Evolutionary conservation across 257 asterid species (phyloP).

Genomic region (Apocynum venetum): DNA sequence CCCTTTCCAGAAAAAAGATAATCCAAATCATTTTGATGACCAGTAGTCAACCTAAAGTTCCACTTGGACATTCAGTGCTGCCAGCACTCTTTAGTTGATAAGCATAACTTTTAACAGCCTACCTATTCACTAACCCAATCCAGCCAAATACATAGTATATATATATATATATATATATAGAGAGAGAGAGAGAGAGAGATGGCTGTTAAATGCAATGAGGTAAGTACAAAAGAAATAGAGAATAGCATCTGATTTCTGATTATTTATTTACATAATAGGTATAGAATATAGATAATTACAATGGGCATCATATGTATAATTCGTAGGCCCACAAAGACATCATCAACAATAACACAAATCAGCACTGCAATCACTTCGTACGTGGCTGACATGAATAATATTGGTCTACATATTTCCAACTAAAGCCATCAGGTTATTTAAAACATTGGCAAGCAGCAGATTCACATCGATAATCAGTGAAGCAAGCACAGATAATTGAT

Average conservation of each 20-base stretch:
- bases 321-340: neutral
- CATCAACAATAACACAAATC: neutral
- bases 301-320: neutral
- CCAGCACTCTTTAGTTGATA: neutral
- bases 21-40: neutral
- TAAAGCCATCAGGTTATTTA: neutral
- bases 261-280: neutral
- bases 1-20: neutral
- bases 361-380: neutral
- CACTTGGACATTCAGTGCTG: neutral
- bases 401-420: neutral
- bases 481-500: neutral
- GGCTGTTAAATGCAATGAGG: neutral
- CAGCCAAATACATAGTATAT: neutral
- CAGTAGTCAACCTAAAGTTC: neutral
- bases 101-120: neutral
- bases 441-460: neutral
- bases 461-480: neutral
- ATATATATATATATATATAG: no score
- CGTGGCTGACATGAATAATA: neutral
- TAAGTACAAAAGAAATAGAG: neutral
- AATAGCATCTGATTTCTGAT: neutral
- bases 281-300: neutral
- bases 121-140: neutral
- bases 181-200: neutral